Base-by-base conservation (phyloP, 2,329 filamentous ascomycete genomes). In the Ceratocystis cacaofunesta region DNA sequence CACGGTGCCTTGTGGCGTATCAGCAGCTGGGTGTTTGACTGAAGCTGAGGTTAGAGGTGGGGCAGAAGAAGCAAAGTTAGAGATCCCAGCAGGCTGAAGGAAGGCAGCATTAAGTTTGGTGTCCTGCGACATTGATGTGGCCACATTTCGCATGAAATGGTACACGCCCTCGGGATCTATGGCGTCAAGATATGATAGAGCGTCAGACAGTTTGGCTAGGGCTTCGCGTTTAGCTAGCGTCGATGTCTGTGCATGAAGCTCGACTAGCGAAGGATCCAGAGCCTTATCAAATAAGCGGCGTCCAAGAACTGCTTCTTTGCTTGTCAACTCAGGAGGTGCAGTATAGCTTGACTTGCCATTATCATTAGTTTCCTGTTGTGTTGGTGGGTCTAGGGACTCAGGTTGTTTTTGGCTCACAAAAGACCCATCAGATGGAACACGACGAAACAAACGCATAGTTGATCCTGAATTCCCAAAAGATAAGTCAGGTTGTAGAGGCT, bases 391-490 rank as follows among this genome's bases (percentile, higher is more conserved):
- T 4, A 76, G 75, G 1, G 76, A 75, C 44, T 30, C 63, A 6
- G 58, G 36, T 15, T 46, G 55, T 25, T 41, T 41, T 41, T 67
- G 66, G 19, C 60, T 60, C 7, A 19, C 48, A 5, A 75, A 77
- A 25, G 79, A 84, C 70, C 80, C 79, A 70, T 90, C 88, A 0
- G 92, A 94, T 0, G 82, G 81, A 0, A 95, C 90, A 28, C 92
- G 85, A 69, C 90, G 89, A 78, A 96, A 97, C 63, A 95, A 86
- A 65, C 92, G 87, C 69, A 95, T 90, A 17, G 92, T 96, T 0
- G 92, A 96, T 1, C 89, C 90, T 6, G 87, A 88, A 74, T 97
- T 97, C 63, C 92, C 94, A 75, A 95, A 97, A 5, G 88, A 95
- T 79, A 95, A 86, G 71, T 97, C 90, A 1, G 94, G 82, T 65